Evolutionary conservation across 495 filamentous ascomycete genomes (phyloP).

Genomic region (Neurospora sp.): DNA sequence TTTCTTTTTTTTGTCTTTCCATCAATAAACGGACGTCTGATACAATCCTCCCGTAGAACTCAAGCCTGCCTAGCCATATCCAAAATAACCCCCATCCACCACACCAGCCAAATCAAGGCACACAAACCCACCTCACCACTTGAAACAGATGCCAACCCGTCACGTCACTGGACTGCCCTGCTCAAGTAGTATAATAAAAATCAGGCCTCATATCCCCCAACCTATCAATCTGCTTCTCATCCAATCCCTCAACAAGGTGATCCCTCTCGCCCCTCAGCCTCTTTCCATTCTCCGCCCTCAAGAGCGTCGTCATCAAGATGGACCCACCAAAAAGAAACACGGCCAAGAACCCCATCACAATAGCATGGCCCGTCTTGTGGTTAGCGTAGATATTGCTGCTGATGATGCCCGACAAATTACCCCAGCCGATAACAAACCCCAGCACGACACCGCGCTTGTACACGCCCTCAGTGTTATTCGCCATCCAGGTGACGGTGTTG

Average conservation of each 20-base stretch:
- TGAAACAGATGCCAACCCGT: not conserved
- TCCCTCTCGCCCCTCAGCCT: slow-evolving; percentile 58
- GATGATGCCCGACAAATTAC: slow-evolving; percentile 83
- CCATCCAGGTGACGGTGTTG: slow-evolving; percentile 85
- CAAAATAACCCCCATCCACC: not conserved
- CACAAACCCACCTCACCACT: not conserved
- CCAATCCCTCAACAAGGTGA: slow-evolving; percentile 52
- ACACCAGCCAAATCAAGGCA: not conserved
- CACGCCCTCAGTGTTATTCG: slow-evolving; percentile 85
- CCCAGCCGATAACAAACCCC: slow-evolving; percentile 86
- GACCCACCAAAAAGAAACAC: slow-evolving; percentile 42
- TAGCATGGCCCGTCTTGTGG: slow-evolving; percentile 36
- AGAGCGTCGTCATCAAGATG: slow-evolving; percentile 53
- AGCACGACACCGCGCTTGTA: slow-evolving; percentile 85
- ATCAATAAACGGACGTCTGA: not conserved
- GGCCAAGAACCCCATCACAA: slow-evolving; percentile 41
- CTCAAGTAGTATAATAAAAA: slow-evolving; percentile 58
- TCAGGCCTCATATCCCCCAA: slow-evolving; percentile 68
- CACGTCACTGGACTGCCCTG: not conserved
- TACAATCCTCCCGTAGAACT: not conserved
- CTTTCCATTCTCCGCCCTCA: slow-evolving; percentile 55
- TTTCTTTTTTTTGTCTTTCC: not conserved
- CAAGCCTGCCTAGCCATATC: not conserved
- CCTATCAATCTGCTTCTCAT: slow-evolving; percentile 45
- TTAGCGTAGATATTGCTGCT: slow-evolving; percentile 57